Percentiles rank a stretch among this genome's conserved stretches.
Conservation (phyloP, 345 rosid species). For the Laguncularia racemosa region DNA sequence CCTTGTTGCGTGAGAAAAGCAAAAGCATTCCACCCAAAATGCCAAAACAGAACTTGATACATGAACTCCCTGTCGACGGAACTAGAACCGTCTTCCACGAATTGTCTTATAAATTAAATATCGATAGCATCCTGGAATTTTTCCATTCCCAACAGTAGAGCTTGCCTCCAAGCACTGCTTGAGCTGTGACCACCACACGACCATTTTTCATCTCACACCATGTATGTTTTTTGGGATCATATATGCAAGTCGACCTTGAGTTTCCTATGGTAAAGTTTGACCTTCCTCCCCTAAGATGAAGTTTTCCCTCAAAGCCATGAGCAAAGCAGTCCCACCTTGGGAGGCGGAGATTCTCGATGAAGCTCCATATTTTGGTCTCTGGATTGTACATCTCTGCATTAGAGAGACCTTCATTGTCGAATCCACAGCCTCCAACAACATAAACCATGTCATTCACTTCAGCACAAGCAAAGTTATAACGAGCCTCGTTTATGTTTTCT, state of each 20-base stretch:
- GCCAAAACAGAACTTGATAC: constrained; percentile 65
- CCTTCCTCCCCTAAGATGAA: constrained; percentile 91
- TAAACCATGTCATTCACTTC: constrained; percentile 79
- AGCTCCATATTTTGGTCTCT: constrained; percentile 47
- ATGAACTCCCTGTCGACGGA: constrained; percentile 68
- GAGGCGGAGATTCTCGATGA: constrained; percentile 64
- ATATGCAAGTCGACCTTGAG: constrained; percentile 67
- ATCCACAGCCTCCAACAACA: constrained; percentile 74
- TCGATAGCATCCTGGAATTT: constrained; percentile 67
- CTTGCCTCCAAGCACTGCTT: constrained; percentile 65
- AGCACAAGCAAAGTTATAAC: constrained; percentile 85
- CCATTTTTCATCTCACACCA: constrained; percentile 89
- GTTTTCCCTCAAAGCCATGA: constrained; percentile 64
- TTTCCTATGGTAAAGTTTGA: constrained; percentile 90
- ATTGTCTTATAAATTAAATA: constrained; percentile 51
- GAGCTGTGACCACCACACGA: constrained; percentile 89
- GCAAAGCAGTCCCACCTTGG: constrained; percentile 92
- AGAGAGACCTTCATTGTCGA: constrained; percentile 61
- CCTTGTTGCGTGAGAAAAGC: constrained; percentile 52
- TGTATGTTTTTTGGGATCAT: constrained; percentile 46
- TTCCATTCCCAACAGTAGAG: constrained; percentile 93
- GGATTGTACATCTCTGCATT: constrained; percentile 79
- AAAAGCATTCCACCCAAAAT: constrained; percentile 66
- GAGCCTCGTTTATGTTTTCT: constrained; percentile 61
- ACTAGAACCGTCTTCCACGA: constrained; percentile 75